Base-by-base conservation (phyloP, 305 asterid species). In the Fraxinus velutina region DNA sequence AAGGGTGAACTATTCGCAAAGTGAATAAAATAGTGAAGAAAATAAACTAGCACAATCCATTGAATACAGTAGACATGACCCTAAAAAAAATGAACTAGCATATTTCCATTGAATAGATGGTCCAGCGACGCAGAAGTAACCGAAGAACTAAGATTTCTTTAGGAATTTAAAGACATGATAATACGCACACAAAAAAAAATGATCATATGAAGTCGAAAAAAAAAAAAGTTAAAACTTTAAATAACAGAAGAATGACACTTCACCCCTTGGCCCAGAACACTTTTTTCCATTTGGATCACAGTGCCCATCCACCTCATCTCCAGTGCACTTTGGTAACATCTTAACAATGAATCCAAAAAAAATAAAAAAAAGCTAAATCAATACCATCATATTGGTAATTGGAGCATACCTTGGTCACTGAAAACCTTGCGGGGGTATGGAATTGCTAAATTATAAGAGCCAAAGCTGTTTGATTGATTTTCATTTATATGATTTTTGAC, bases 381-480 rank as follows among this genome's bases (percentile, higher is more conserved):
- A 19, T 30, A 55, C 37, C 5, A 64, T 42, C 57, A 72, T 77
- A 39, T 55, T 78, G 79, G 68, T 73, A 83, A 84, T 72, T 60
- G 42, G 36, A 77, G 79, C 82, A 82, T 88, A 95, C 99, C 99
- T 91, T 91, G 90, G 83, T 90, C 92, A 77, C n/a, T 83, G 84
- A 95, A 93, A 81, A 92, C 94, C 91, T 90, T 92, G 81, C 97
- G 97, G 85, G 99, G 99, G 88, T 95, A 95, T 75, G 99, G 98
- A 89, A 89, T 88, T 80, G 98, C 99, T 50, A 93, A 72, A 82
- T 89, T 86, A 52, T 89, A 95, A 85, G 96, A 80, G 82, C 95
- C 93, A 34, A 90, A 39, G 88, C 86, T 85, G 85, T 88, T 85
- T 30, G 87, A 73, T 86, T 80, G 89, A 75, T 91, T 91, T 76